Percentiles rank a stretch among this genome's conserved stretches.
phyloP scores from a whole-genome alignment of 2,329 filamentous ascomycete species.

The Fusarium sp. region DNA sequence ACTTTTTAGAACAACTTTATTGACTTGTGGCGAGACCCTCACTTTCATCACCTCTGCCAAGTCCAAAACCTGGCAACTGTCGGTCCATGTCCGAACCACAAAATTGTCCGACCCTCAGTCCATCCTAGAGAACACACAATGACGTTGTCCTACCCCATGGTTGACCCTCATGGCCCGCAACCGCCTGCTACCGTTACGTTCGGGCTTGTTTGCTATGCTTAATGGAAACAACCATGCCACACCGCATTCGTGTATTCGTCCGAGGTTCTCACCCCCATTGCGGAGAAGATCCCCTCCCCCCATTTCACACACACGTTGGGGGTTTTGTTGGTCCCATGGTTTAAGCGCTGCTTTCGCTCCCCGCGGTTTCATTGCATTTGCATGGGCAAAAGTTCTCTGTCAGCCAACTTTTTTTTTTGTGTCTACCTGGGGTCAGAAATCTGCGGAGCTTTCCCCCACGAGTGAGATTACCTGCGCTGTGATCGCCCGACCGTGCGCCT shows the following conservation, averaged over 20 bases:
- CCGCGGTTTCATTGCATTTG: constrained; percentile 27
- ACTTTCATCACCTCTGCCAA: neutral
- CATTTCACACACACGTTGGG: neutral
- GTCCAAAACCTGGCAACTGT: neutral
- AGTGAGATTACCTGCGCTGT: constrained; percentile 10
- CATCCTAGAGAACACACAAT: neutral
- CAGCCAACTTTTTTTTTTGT: neutral
- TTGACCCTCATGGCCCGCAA: constrained; percentile 2
- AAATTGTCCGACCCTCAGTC: neutral
- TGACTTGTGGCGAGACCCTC: neutral
- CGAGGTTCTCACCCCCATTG: constrained; percentile 7
- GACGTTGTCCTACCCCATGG: constrained; percentile 3
- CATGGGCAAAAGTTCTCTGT: neutral
- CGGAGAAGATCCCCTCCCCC: constrained; percentile 22
- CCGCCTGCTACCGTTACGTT: neutral
- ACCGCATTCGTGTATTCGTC: constrained; percentile 1
- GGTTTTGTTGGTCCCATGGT: neutral
- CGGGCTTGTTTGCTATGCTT: neutral
- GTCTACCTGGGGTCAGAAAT: neutral
- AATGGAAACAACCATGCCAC: neutral
- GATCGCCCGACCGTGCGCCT: constrained; percentile 25
- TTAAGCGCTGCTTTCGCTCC: constrained; percentile 4
- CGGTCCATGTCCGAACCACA: constrained; percentile 1
- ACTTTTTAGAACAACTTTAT: neutral
- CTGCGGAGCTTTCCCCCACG: constrained; percentile 6